phyloP scores from a whole-genome alignment of 169 alveolate genomes.

The Plasmodium vinckei region DNA sequence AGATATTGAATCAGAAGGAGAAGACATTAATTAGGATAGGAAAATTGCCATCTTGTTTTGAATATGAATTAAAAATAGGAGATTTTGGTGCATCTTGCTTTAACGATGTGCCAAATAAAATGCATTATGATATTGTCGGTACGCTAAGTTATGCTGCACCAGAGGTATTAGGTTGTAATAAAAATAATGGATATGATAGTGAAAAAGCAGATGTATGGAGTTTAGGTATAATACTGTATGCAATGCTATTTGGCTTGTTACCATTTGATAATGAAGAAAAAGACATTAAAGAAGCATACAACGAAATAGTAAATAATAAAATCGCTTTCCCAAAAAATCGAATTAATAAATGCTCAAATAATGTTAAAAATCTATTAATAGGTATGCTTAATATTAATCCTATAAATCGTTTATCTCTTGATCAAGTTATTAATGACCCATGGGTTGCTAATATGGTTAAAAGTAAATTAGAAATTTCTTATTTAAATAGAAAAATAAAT shows the following conservation, averaged over 20 bases:
- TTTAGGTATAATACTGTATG: conserved; percentile 97
- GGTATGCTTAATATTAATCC: conserved; percentile 82
- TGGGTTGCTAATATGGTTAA: conserved; percentile 79
- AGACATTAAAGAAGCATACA: conserved; percentile 78
- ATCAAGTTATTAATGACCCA: conserved; percentile 78
- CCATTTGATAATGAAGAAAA: conserved; percentile 95
- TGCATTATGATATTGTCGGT: conserved; percentile 84
- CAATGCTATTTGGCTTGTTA: conserved; percentile 96
- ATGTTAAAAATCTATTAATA: conserved; percentile 62
- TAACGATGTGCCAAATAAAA: conserved; percentile 40
- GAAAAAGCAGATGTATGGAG: conserved; percentile 97
- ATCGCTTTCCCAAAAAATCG: conserved; percentile 75
- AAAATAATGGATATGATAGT: conserved; percentile 91
- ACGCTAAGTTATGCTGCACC: conserved; percentile 89
- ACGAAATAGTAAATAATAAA: conserved; percentile 74
- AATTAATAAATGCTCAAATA: conserved; percentile 43
- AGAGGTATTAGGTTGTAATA: conserved; percentile 85
- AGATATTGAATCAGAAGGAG: conserved; percentile 61
- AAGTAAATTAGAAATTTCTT: conserved; percentile 46
- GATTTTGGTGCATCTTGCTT: conserved; percentile 94
- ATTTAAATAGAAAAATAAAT: conserved; percentile 59
- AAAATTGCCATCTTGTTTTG: conserved; percentile 87
- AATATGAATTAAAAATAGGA: conserved; percentile 92
- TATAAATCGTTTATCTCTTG: conserved; percentile 74
- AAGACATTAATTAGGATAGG: conserved; percentile 77